A percentile compares a stretch with the other conserved stretches of the same genome.
Evolutionary conservation across 2,329 filamentous ascomycete genomes (phyloP).

Genomic region (Tolypocladium cylindrosporum): DNA sequence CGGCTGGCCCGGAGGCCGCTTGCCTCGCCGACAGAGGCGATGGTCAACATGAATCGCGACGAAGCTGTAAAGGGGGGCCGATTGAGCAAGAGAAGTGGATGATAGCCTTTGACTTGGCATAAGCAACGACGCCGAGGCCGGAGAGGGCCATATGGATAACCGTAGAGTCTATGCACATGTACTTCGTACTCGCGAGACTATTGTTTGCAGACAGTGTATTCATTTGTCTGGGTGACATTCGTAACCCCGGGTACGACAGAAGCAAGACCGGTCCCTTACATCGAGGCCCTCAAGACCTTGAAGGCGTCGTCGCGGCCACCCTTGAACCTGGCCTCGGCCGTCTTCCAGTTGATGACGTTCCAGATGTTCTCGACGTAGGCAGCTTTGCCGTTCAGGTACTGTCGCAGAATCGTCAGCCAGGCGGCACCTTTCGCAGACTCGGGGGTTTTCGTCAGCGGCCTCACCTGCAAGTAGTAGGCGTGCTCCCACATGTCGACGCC

Average conservation of each 20-base stretch:
- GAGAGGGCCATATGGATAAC: not conserved
- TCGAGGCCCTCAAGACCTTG: conserved; percentile 30
- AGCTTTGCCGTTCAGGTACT: conserved; percentile 69
- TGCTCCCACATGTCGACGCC: conserved; percentile 93
- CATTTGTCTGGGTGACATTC: not conserved
- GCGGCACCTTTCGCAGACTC: not conserved
- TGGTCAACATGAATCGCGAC: not conserved
- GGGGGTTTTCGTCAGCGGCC: conserved; percentile 4
- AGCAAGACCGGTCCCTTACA: conserved; percentile 15
- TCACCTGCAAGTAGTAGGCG: conserved; percentile 75
- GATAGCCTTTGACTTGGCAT: not conserved
- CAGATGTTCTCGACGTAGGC: conserved; percentile 69
- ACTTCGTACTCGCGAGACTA: no score
- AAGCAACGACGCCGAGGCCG: not conserved
- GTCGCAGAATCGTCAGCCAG: conserved; percentile 18
- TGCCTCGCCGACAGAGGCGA: not conserved
- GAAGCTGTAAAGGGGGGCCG: not conserved
- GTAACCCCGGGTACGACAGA: not conserved
- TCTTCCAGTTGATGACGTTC: conserved; percentile 72
- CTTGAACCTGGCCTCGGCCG: conserved; percentile 51
- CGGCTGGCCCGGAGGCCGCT: not conserved
- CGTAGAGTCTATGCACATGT: not conserved
- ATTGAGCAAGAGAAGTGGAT: not conserved
- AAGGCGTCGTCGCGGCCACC: conserved; percentile 36
- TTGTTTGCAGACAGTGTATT: not conserved